Conservation (phyloP, 2,329 filamentous ascomycete species). For the Tolypocladium inflatum region DNA sequence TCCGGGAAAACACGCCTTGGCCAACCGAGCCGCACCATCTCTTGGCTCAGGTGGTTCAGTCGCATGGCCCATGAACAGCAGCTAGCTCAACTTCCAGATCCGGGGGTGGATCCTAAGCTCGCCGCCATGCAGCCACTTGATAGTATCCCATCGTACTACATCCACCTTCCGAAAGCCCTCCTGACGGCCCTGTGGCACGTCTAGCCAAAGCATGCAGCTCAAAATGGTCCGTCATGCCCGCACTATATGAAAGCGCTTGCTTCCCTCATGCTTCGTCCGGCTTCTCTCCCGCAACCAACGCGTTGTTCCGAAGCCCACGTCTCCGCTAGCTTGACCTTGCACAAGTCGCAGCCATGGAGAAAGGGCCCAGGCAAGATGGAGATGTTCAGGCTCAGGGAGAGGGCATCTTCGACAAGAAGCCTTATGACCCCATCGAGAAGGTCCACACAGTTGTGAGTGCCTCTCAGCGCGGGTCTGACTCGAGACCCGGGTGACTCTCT, state of each 20-base stretch:
- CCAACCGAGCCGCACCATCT: neutral
- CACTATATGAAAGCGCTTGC: neutral
- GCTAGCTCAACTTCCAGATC: neutral
- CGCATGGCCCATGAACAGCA: neutral
- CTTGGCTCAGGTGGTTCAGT: neutral
- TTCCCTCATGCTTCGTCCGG: neutral
- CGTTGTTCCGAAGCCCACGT: neutral
- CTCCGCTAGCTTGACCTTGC: neutral
- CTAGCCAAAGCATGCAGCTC: neutral
- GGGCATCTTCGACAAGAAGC: neutral
- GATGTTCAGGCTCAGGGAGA: neutral
- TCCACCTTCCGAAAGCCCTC: neutral
- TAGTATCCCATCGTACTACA: neutral
- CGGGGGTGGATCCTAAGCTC: neutral
- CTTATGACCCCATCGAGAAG: neutral
- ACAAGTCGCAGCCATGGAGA: neutral
- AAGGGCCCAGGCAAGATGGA: neutral
- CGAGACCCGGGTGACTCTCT: neutral
- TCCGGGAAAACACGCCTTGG: too few relatives aligned
- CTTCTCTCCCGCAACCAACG: neutral
- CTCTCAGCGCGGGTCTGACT: too few relatives aligned
- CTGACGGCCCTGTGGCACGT: neutral
- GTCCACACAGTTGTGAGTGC: neutral
- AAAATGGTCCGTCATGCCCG: too few relatives aligned
- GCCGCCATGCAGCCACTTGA: neutral